These are phyloP conservation scores for Talaromyces marneffei DNA, from an alignment of 2,329 filamentous ascomycete genomes.

Conservation along the genomic window DNA sequence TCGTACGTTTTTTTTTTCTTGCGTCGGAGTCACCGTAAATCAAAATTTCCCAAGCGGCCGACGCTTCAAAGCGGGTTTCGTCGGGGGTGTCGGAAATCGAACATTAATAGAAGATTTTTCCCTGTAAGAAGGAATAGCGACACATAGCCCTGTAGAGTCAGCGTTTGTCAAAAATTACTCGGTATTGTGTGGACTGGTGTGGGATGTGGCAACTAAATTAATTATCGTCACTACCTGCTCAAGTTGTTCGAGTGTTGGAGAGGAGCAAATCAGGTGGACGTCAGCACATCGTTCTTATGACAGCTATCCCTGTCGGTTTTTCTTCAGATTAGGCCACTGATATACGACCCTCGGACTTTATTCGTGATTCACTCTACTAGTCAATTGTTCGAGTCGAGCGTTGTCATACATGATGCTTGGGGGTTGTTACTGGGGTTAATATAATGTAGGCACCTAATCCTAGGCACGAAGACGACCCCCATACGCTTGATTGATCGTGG, in stretches of 20 bases:
- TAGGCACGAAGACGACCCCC: neutral
- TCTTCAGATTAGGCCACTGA: neutral
- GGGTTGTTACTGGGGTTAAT: neutral
- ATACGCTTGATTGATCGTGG: neutral
- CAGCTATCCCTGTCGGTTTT: neutral
- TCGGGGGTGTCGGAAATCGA: neutral
- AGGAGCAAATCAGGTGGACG: neutral
- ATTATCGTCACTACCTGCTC: neutral
- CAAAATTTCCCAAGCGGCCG: neutral
- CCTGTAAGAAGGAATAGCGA: neutral
- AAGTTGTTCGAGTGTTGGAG: neutral
- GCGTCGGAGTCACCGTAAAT: neutral
- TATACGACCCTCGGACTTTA: neutral
- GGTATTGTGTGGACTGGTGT: neutral
- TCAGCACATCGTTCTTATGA: slow-evolving; percentile 1
- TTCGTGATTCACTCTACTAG: neutral
- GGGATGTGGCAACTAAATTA: neutral
- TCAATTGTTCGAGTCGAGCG: neutral
- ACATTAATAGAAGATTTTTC: neutral
- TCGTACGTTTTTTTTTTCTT: neutral
- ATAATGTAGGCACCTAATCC: neutral
- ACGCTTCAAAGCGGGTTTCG: neutral
- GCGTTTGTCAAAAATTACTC: neutral
- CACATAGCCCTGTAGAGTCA: neutral
- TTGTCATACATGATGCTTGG: neutral